Evolutionary conservation across 768 basidiomycete species (phyloP).

Genomic region (Tephrocybe sp.): DNA sequence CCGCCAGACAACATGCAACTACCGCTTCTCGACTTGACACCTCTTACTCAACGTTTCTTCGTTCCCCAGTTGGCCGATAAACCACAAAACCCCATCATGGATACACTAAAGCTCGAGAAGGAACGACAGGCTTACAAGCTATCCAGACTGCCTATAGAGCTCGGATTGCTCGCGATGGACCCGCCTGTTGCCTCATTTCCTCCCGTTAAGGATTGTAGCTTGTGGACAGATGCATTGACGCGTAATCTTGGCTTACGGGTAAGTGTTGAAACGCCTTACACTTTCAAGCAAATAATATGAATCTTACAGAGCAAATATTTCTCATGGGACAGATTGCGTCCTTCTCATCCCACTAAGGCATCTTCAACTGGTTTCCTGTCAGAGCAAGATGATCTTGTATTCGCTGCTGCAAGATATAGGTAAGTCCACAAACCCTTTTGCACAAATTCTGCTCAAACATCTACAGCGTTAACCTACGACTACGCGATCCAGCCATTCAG

Average conservation of each 20-base stretch:
- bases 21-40: constrained; percentile 16
- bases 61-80: constrained; percentile 65
- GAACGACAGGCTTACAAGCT: constrained; percentile 13
- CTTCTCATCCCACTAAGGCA: constrained; percentile 26
- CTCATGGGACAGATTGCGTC: constrained; percentile 63
- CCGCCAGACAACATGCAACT: constrained; percentile 26
- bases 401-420: constrained; percentile 59
- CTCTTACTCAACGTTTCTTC: constrained; percentile 48
- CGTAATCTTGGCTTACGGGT: constrained; percentile 23
- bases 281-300: background rate
- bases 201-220: background rate
- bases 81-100: constrained; percentile 79
- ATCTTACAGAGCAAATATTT: constrained; percentile 40
- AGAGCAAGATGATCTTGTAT: constrained; percentile 54
- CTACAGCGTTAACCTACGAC: constrained; percentile 45
- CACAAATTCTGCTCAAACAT: constrained; percentile 1
- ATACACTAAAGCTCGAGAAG: constrained; percentile 37
- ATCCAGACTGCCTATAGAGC: constrained; percentile 26
- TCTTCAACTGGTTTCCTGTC: constrained; percentile 60
- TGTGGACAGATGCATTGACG: constrained; percentile 20
- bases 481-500: constrained; percentile 34
- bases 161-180: constrained; percentile 24
- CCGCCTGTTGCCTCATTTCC: constrained; percentile 5
- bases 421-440: constrained; percentile 30
- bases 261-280: constrained; percentile 1